These are phyloP conservation scores for Ciborinia camelliae DNA, from an alignment of 2,329 filamentous ascomycete species.

Conservation along the genomic window DNA sequence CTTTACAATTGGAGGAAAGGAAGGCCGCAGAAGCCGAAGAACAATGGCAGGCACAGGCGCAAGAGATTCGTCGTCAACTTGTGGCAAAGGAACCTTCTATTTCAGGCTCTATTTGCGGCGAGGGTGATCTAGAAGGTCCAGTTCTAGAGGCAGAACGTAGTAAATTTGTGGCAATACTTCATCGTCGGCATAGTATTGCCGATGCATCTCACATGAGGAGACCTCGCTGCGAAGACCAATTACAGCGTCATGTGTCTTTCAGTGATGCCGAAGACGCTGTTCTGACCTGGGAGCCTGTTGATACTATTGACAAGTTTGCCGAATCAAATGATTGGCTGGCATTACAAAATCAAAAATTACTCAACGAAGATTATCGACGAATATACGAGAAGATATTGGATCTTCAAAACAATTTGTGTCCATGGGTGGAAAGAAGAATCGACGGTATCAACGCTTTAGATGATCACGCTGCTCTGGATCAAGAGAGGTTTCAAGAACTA, in stretches of 20 bases:
- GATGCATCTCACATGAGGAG: conserved; percentile 36
- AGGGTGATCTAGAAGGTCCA: conserved; percentile 55
- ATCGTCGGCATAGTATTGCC: conserved; percentile 59
- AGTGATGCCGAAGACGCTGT: conserved; percentile 73
- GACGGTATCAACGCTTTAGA: conserved; percentile 57
- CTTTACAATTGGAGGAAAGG: conserved; percentile 23
- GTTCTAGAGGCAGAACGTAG: conserved; percentile 47
- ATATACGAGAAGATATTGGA: conserved; percentile 52
- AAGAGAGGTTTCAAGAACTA: conserved; percentile 61
- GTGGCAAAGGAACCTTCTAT: conserved; percentile 50
- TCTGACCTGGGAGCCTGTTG: conserved; percentile 60
- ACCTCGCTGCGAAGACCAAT: conserved; percentile 55
- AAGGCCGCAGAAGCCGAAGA: conserved; percentile 29
- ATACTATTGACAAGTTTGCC: conserved; percentile 40
- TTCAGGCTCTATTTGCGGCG: conserved; percentile 56
- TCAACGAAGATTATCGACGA: conserved; percentile 53
- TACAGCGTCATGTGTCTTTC: conserved; percentile 72
- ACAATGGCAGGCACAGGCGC: conserved; percentile 39
- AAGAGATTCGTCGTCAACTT: conserved; percentile 45
- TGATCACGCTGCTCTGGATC: conserved; percentile 57
- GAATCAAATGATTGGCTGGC: conserved; percentile 34
- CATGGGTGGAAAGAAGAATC: conserved; percentile 61
- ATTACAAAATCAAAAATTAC: conserved; percentile 39
- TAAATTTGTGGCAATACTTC: conserved; percentile 48
- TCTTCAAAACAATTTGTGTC: conserved; percentile 52